Evolutionary conservation across 2,329 filamentous ascomycete species (phyloP), one percentile per base, ranked within the genome.

Genomic region (Penicillium sp.): DNA sequence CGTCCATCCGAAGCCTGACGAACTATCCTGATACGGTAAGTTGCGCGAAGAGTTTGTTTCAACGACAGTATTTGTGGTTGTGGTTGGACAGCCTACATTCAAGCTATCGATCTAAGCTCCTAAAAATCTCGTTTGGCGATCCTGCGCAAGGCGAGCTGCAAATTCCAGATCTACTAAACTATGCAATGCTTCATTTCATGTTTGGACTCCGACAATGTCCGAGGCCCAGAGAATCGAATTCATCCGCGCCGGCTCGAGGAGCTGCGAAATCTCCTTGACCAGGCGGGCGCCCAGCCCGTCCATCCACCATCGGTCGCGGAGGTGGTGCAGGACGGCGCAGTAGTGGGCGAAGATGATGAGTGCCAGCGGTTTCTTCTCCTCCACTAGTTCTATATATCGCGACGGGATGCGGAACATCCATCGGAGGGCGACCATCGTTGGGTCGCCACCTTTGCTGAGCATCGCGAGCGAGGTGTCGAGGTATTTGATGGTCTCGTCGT

Each of bases 251-350:
- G 56, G 48, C 8, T 48, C 70, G 67, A 19, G 72, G 51, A 29
- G 66, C 35, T 51, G 47, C 8, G 56, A 51, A n/a, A 61, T 61
- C 49, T 64, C 56, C 21, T 62, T 53, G 21, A 64, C 26, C n/a
- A 62, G 38, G 21, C 19, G 44, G 8, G 35, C 44, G 15, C 62
- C 62, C 30, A 56, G 31, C 29, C 50, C 31, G 3, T 51, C 62
- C 60, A 64, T 62, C 62, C 62, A 64, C 62, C 62, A 64, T 8
- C 56, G 62, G 17, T 58, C 51, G 7, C 62, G 55, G 2, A 64
- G 52, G n/a, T 62, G 62, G 26, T 64, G 60, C 3, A 64, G 21
- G 7, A 64, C 60, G 13, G 57, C 60, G 26, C 51, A 62, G 47
- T 64, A 62, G 23, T 64, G 62, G 5, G 62, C 62, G 13, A 64